Percentiles rank a stretch among this genome's conserved stretches.
These are phyloP conservation scores for Wallacemonas sp. DNA, from an alignment of 208 protist genomes.

Conservation along the genomic window DNA sequence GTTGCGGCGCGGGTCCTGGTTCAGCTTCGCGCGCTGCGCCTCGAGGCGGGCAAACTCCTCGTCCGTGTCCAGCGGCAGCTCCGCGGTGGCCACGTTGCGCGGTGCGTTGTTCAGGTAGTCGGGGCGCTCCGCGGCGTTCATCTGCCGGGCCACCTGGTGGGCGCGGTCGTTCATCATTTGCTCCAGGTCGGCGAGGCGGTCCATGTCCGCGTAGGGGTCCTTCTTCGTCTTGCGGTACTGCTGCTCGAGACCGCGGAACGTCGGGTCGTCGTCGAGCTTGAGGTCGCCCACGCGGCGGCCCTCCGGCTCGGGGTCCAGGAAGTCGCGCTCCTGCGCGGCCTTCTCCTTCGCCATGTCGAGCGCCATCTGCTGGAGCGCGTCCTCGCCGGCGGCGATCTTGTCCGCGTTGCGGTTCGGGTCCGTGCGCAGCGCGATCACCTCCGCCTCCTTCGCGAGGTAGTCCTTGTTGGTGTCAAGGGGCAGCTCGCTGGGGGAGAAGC, in stretches of 20 bases:
- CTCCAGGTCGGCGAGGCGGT: constrained; percentile 56
- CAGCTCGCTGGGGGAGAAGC: constrained; percentile 67
- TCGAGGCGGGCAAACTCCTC: constrained; percentile 63
- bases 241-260: constrained; percentile 67
- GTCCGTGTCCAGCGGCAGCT: constrained; percentile 81
- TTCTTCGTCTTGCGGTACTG: constrained; percentile 58
- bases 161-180: constrained; percentile 73
- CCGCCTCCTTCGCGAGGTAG: constrained; percentile 59
- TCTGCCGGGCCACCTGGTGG: constrained; percentile 60
- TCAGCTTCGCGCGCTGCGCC: constrained; percentile 58
- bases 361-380: constrained; percentile 47
- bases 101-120: constrained; percentile 45
- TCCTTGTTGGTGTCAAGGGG: constrained; percentile 50
- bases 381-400: constrained; percentile 38
- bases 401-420: constrained; percentile 49
- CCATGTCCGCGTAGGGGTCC: constrained; percentile 62
- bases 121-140: constrained; percentile 61
- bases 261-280: constrained; percentile 56
- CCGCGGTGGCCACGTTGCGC: constrained; percentile 50
- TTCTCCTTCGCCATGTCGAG: constrained; percentile 60
- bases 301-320: constrained; percentile 69
- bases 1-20: constrained; percentile 54
- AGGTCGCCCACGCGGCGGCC: constrained; percentile 56
- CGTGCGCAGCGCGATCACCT: constrained; percentile 42
- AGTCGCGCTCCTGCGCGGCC: constrained; percentile 59